phyloP scores from a whole-genome alignment of 2,329 filamentous ascomycete species.

The Ceratocystis lukuohia region DNA sequence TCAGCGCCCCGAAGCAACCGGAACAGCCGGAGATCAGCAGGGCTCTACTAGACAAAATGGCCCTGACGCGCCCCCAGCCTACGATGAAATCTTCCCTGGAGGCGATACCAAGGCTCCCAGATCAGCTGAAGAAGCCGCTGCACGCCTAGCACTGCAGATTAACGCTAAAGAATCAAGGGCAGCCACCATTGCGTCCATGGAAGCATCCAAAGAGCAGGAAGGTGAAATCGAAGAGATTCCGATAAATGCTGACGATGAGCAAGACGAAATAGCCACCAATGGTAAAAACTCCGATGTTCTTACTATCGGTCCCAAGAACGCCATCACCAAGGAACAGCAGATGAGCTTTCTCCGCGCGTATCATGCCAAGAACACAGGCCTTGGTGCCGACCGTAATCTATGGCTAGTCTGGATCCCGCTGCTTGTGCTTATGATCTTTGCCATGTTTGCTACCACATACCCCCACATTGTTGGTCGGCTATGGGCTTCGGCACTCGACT shows the following conservation, averaged over 20 bases:
- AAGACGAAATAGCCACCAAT: neutral
- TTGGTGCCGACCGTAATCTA: constrained; percentile 50
- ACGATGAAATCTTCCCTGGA: constrained; percentile 63
- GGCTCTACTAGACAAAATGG: neutral
- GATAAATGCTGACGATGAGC: constrained; percentile 33
- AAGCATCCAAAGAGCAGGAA: neutral
- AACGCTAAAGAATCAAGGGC: constrained; percentile 13
- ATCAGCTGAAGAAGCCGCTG: constrained; percentile 44
- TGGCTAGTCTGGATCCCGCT: constrained; percentile 51
- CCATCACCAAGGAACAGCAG: constrained; percentile 52
- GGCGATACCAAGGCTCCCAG: constrained; percentile 31
- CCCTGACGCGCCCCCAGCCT: constrained; percentile 51
- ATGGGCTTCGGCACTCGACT: constrained; percentile 11
- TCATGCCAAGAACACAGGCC: constrained; percentile 48
- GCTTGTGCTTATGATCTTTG: constrained; percentile 30
- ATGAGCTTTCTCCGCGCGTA: constrained; percentile 48
- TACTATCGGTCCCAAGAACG: constrained; percentile 49
- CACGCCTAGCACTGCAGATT: constrained; percentile 21
- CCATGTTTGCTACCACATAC: constrained; percentile 31
- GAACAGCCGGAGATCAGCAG: constrained; percentile 23
- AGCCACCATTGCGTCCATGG: constrained; percentile 35
- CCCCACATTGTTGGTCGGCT: constrained; percentile 27
- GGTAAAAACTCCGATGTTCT: constrained; percentile 33
- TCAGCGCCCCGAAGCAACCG: constrained; percentile 38
- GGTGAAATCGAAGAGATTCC: constrained; percentile 32